Conservation (phyloP, 1,139 yeast species). For the Saccharomyces hybrid region DNA sequence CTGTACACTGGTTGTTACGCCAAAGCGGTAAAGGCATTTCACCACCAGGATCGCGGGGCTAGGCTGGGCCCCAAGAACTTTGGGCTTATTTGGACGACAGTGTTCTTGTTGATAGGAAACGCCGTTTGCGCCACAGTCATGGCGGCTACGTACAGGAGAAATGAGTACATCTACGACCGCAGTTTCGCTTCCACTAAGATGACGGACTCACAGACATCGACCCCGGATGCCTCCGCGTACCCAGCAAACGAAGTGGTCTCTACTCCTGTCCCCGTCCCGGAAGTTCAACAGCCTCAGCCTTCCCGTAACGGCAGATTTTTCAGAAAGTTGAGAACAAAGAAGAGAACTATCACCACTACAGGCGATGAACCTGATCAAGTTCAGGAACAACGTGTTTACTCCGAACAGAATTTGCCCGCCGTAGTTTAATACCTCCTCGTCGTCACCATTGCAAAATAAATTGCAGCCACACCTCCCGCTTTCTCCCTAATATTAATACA, state of each 20-base stretch:
- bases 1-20: slow-evolving; percentile 57
- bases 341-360: no score
- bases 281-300: background rate
- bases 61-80: slow-evolving; percentile 49
- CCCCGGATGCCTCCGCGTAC: background rate
- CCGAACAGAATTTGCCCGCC: background rate
- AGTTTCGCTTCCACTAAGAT: background rate
- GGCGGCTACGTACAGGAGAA: background rate
- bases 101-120: slow-evolving; percentile 38
- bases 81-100: slow-evolving; percentile 58
- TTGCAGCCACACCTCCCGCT: no score
- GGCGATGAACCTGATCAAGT: slow-evolving; percentile 1
- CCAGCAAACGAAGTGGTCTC: background rate
- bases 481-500: no score
- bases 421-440: background rate
- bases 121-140: slow-evolving; percentile 6
- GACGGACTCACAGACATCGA: slow-evolving; percentile 3
- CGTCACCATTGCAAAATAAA: no score
- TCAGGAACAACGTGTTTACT: background rate
- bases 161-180: background rate
- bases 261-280: background rate
- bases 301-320: background rate
- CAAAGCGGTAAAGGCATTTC: slow-evolving; percentile 50
- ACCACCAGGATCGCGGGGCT: slow-evolving; percentile 40
- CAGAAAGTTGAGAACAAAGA: background rate